Conservation (phyloP, 2,329 filamentous ascomycete species). For the Macroventuria anomochaeta region DNA sequence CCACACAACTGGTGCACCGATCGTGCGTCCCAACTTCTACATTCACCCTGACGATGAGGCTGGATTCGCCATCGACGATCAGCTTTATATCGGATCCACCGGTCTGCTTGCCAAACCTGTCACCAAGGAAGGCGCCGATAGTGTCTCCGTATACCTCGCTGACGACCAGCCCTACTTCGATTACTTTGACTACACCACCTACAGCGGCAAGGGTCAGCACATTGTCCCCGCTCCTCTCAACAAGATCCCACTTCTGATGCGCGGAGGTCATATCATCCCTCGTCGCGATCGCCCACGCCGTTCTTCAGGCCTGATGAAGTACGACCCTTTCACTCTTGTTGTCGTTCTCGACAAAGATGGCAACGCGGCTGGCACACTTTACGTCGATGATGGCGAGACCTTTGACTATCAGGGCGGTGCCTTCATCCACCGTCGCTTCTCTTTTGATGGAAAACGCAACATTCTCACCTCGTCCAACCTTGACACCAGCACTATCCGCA, state of each 20-base stretch:
- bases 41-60: slow-evolving; percentile 84
- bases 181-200: slow-evolving; percentile 85
- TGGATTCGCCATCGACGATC: slow-evolving; percentile 89
- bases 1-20: slow-evolving; percentile 80
- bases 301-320: slow-evolving; percentile 87
- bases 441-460: slow-evolving; percentile 62
- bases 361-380: slow-evolving; percentile 81
- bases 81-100: slow-evolving; percentile 87
- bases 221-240: slow-evolving; percentile 80
- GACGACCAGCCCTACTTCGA: slow-evolving; percentile 92
- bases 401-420: slow-evolving; percentile 87
- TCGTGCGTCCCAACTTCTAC: slow-evolving; percentile 92
- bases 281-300: slow-evolving; percentile 87
- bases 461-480: slow-evolving; percentile 70
- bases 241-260: slow-evolving; percentile 88
- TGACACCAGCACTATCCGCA: slow-evolving; percentile 53
- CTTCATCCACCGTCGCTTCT: slow-evolving; percentile 85
- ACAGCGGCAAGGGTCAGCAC: slow-evolving; percentile 75
- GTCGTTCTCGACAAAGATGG: slow-evolving; percentile 72
- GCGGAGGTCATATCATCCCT: slow-evolving; percentile 88
- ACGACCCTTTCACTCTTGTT: slow-evolving; percentile 92
- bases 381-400: slow-evolving; percentile 91
- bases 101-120: slow-evolving; percentile 94
- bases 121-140: slow-evolving; percentile 74
- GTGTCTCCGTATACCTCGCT: slow-evolving; percentile 82